phyloP scores from a whole-genome alignment of 1,139 yeast genomes.

The Debaryomyces subglobosus region DNA sequence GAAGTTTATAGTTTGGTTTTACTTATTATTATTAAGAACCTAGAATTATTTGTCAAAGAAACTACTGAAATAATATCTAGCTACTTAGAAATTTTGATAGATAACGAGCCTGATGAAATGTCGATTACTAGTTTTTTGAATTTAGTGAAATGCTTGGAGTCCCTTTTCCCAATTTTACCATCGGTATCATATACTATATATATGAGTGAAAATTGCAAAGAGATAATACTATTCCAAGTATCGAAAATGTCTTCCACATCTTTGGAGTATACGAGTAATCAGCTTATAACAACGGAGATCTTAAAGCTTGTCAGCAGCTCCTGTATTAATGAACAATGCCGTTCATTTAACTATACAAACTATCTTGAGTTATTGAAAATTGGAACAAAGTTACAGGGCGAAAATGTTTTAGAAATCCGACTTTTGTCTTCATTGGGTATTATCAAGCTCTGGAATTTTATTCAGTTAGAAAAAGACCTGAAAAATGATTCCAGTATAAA shows the following conservation, averaged over 20 bases:
- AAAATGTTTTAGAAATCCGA: conserved; percentile 22
- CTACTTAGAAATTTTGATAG: conserved; percentile 28
- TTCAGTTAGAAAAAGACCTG: conserved; percentile 29
- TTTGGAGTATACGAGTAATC: conserved; percentile 15
- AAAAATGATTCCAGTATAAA: conserved; percentile 20
- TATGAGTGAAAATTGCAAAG: conserved; percentile 21
- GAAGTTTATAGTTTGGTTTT: conserved; percentile 23
- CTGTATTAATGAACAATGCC: conserved; percentile 40
- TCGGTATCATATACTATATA: conserved; percentile 25
- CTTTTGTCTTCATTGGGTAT: conserved; percentile 37
- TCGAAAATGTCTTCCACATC: conserved; percentile 8
- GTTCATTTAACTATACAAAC: conserved; percentile 33
- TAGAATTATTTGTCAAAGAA: conserved; percentile 20
- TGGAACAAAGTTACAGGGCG: conserved; percentile 18
- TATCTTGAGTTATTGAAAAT: conserved; percentile 32
- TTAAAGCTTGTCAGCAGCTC: conserved; percentile 36
- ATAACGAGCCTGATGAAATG: conserved; percentile 20
- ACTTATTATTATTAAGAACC: conserved; percentile 28
- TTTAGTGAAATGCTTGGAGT: conserved; percentile 23
- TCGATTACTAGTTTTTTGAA: conserved; percentile 22
- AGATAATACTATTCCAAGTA: conserved; percentile 20
- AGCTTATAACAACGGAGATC: conserved; percentile 18
- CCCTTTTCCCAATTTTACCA: conserved; percentile 32
- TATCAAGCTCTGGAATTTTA: conserved; percentile 48
- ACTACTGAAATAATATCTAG: conserved; percentile 24